These are phyloP conservation scores for Rhytidhysteron rufulum DNA, from an alignment of 2,329 filamentous ascomycete genomes.

Conservation along the genomic window DNA sequence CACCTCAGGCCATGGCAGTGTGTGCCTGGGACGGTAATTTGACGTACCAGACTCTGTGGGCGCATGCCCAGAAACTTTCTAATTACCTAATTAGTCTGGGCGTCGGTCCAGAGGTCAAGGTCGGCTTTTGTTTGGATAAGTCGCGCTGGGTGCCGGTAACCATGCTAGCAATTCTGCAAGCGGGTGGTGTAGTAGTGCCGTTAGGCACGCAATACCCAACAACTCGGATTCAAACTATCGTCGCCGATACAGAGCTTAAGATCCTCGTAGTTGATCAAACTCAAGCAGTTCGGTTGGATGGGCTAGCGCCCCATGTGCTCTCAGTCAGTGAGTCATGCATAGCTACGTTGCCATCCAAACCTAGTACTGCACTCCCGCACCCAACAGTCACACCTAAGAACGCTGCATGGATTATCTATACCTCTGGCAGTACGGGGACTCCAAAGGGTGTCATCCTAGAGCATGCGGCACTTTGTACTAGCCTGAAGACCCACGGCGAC, in stretches of 20 bases:
- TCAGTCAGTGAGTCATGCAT: not conserved
- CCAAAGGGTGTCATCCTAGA: conserved; percentile 58
- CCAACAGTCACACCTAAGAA: too few relatives aligned
- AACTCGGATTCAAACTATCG: not conserved
- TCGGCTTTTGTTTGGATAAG: conserved; percentile 20
- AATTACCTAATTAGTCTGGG: conserved; percentile 2
- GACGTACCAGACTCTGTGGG: conserved; percentile 9
- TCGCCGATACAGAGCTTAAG: not conserved
- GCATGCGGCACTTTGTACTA: conserved; percentile 53
- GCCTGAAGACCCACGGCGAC: conserved; percentile 5
- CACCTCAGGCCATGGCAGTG: not conserved
- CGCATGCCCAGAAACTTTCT: conserved; percentile 4
- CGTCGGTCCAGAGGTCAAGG: conserved; percentile 4
- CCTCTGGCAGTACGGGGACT: conserved; percentile 49
- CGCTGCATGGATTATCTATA: conserved; percentile 54
- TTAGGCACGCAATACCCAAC: conserved; percentile 15
- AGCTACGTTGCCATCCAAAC: not conserved
- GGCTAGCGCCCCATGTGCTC: not conserved
- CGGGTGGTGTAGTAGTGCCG: conserved; percentile 13
- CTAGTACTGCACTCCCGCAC: not conserved
- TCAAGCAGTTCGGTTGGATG: not conserved
- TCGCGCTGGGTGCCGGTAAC: conserved; percentile 9
- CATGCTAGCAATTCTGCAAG: conserved; percentile 17
- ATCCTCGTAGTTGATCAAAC: not conserved
- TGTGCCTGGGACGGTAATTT: conserved; percentile 1